These are phyloP conservation scores for Suhomyces ambrosiae DNA, from an alignment of 1,139 yeast species.

Conservation along the genomic window DNA sequence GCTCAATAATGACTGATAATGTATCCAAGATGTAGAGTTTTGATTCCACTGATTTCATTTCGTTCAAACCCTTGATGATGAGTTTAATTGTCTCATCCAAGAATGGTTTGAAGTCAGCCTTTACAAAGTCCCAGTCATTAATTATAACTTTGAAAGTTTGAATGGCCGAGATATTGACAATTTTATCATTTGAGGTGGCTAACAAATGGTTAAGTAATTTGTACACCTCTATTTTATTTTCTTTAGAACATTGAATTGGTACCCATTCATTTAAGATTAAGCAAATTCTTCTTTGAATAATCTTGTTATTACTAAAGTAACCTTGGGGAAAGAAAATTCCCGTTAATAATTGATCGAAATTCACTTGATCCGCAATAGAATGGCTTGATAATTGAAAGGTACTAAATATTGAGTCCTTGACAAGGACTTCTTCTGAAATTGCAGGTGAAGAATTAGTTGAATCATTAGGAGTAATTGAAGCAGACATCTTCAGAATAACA, in stretches of 20 bases:
- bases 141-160: constrained; percentile 68
- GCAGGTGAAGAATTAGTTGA: constrained; percentile 23
- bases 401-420: constrained; percentile 79
- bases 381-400: constrained; percentile 78
- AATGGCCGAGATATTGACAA: constrained; percentile 75
- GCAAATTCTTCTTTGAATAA: constrained; percentile 78
- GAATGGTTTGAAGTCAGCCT: constrained; percentile 66
- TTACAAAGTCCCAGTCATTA: constrained; percentile 86
- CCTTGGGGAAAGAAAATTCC: constrained; percentile 72
- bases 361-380: constrained; percentile 62
- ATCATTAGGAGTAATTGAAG: constrained; percentile 41
- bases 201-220: constrained; percentile 52
- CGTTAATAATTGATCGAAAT: constrained; percentile 61
- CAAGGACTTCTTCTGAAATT: constrained; percentile 39
- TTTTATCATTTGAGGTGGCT: constrained; percentile 59
- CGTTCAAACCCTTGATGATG: constrained; percentile 49
- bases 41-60: constrained; percentile 66
- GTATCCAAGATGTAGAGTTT: constrained; percentile 71
- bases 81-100: constrained; percentile 54
- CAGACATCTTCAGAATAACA: constrained; percentile 64
- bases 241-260: constrained; percentile 60
- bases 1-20: constrained; percentile 63
- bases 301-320: constrained; percentile 47
- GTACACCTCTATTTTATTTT: constrained; percentile 62
- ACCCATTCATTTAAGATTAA: constrained; percentile 82